phyloP scores from a whole-genome alignment of 2,329 filamentous ascomycete species.

The Penicillium griseofulvum region DNA sequence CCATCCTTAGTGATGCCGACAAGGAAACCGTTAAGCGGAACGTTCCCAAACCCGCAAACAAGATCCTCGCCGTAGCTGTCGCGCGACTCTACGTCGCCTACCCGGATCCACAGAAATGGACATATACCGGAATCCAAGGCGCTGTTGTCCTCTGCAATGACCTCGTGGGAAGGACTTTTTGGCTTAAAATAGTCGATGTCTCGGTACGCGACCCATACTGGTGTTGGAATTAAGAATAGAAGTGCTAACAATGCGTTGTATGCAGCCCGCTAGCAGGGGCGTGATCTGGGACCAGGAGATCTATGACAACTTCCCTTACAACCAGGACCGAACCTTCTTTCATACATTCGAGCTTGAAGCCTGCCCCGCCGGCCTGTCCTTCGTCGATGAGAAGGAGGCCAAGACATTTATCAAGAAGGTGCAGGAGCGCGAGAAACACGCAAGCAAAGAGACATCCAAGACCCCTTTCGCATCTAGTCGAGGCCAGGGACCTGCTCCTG shows the following conservation, averaged over 20 bases:
- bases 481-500: constrained; percentile 46
- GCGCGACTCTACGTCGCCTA: constrained; percentile 91
- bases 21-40: constrained; percentile 94
- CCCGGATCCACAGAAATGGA: constrained; percentile 83
- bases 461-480: constrained; percentile 66
- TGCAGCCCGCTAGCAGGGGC: constrained; percentile 70
- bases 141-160: constrained; percentile 91
- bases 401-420: constrained; percentile 97
- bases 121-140: constrained; percentile 87
- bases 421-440: constrained; percentile 92
- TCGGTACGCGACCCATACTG: constrained; percentile 63
- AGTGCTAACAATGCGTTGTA: constrained; percentile 12
- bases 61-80: constrained; percentile 93
- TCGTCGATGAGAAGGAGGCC: constrained; percentile 95
- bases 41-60: constrained; percentile 91
- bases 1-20: constrained; percentile 83
- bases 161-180: constrained; percentile 90
- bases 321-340: constrained; percentile 96
- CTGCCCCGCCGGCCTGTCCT: constrained; percentile 84
- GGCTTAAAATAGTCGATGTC: constrained; percentile 95
- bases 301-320: constrained; percentile 91
- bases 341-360: constrained; percentile 95
- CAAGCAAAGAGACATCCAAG: constrained; percentile 77
- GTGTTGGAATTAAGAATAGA: background rate
- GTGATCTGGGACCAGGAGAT: constrained; percentile 98